Percentiles rank a stretch among this genome's conserved stretches.
Evolutionary conservation across 2,329 filamentous ascomycete species (phyloP).

Genomic region (Paecilomyces formosus): DNA sequence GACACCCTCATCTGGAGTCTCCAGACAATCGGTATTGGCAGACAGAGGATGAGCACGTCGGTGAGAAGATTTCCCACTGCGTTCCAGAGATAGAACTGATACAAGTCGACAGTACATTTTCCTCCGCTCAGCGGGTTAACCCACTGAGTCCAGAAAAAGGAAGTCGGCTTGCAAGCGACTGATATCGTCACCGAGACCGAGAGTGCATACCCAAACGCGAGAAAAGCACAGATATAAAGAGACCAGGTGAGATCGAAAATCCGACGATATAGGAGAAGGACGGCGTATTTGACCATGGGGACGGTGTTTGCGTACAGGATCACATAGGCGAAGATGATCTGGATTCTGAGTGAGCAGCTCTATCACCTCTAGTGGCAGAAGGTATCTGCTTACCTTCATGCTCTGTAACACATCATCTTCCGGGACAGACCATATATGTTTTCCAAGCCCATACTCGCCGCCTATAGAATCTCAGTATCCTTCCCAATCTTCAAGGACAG

Average conservation of each 20-base stretch:
- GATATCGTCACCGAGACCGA: conserved; percentile 7
- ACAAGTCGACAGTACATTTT: conserved; percentile 17
- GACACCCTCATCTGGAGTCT: conserved; percentile 19
- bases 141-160: not conserved
- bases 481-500: not conserved
- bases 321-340: conserved; percentile 24
- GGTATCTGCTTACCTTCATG: not conserved
- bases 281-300: conserved; percentile 23
- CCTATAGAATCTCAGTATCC: conserved; percentile 1
- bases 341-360: not conserved
- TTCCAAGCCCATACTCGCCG: conserved; percentile 8
- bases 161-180: not conserved
- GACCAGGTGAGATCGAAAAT: conserved; percentile 21
- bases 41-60: conserved; percentile 22
- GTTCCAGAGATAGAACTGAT: conserved; percentile 16
- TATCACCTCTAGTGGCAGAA: not conserved
- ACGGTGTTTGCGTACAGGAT: conserved; percentile 22
- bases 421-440: conserved; percentile 8
- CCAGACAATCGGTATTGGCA: conserved; percentile 22
- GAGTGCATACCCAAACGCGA: conserved; percentile 19
- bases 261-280: conserved; percentile 24
- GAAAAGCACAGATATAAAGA: conserved; percentile 15
- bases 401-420: conserved; percentile 3
- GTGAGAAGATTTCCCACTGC: conserved; percentile 20
- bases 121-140: conserved; percentile 9